A percentile compares a stretch with the other conserved stretches of the same genome.
Evolutionary conservation across 2,329 filamentous ascomycete species (phyloP).

Genomic region (Teratosphaeria viscida): DNA sequence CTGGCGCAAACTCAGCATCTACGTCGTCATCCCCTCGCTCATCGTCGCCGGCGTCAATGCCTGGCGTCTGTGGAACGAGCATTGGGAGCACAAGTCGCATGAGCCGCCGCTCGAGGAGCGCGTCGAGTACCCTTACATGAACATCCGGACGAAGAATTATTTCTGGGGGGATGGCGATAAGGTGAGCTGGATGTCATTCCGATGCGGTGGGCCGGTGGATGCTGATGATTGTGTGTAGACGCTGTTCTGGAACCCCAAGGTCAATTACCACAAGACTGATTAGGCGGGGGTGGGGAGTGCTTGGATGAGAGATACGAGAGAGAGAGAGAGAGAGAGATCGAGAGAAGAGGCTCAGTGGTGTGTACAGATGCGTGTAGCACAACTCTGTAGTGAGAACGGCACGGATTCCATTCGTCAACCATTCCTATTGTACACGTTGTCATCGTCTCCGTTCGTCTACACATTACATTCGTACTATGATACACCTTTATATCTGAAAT

Average conservation of each 20-base stretch:
- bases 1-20: conserved; percentile 93
- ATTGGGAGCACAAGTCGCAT: conserved; percentile 93
- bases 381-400: background rate
- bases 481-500: background rate
- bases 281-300: conserved; percentile 9
- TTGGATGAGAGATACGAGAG: background rate
- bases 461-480: background rate
- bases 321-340: background rate
- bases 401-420: background rate
- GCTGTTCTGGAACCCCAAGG: conserved; percentile 72
- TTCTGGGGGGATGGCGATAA: conserved; percentile 94
- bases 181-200: conserved; percentile 40
- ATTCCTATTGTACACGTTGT: background rate
- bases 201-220: background rate
- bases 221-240: conserved; percentile 27
- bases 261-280: conserved; percentile 90
- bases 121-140: conserved; percentile 91
- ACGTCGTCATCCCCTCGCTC: conserved; percentile 63
- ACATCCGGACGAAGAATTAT: conserved; percentile 94
- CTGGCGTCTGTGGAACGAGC: conserved; percentile 83
- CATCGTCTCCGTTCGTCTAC: background rate
- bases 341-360: background rate
- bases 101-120: conserved; percentile 81
- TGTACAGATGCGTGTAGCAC: background rate
- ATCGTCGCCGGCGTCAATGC: conserved; percentile 68